Percentiles rank a stretch among this genome's conserved stretches.
phyloP scores from a whole-genome alignment of 179 eudicot species.

The Beta macrorhiza region DNA sequence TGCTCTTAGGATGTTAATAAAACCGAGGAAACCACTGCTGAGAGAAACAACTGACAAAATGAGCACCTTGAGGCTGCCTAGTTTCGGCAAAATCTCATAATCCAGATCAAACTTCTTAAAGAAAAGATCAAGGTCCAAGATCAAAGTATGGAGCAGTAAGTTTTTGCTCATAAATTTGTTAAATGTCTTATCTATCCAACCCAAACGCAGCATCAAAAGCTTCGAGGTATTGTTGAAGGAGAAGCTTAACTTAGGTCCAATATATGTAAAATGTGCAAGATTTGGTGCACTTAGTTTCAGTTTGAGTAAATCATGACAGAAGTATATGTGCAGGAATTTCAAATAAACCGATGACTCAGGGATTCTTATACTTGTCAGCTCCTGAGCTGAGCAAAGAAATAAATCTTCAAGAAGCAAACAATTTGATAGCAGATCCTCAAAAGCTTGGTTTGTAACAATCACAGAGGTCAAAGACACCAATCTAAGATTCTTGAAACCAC shows the following conservation, averaged over 20 bases:
- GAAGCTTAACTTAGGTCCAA: too few species aligned
- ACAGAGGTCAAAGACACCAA: slow-evolving; percentile 4
- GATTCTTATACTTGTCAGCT: slow-evolving; percentile 1
- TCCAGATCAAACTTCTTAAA: background rate
- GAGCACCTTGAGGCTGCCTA: slow-evolving; percentile 14
- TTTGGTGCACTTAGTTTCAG: background rate
- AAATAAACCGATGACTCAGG: slow-evolving; percentile 2
- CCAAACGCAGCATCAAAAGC: background rate
- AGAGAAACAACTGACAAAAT: slow-evolving; percentile 12
- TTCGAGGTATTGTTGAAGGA: too few species aligned
- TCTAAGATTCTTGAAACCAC: slow-evolving; percentile 22
- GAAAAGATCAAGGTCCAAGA: background rate
- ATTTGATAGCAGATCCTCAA: slow-evolving; percentile 19
- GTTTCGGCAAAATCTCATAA: slow-evolving; percentile 20
- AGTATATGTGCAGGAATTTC: slow-evolving; percentile 8
- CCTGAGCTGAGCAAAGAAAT: slow-evolving; percentile 12
- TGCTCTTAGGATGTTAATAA: slow-evolving; percentile 12
- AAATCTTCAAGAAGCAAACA: slow-evolving; percentile 4
- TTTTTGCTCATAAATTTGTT: slow-evolving; percentile 7
- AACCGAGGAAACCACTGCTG: slow-evolving; percentile 9
- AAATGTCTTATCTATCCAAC: slow-evolving; percentile 10
- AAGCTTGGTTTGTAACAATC: background rate
- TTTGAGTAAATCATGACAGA: slow-evolving; percentile 6
- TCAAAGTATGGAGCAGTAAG: slow-evolving; percentile 1
- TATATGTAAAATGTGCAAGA: too few species aligned